Evolutionary conservation across 2,329 filamentous ascomycete genomes (phyloP), one percentile per base, ranked within the genome.

Genomic region (Fusarium caatingaense): DNA sequence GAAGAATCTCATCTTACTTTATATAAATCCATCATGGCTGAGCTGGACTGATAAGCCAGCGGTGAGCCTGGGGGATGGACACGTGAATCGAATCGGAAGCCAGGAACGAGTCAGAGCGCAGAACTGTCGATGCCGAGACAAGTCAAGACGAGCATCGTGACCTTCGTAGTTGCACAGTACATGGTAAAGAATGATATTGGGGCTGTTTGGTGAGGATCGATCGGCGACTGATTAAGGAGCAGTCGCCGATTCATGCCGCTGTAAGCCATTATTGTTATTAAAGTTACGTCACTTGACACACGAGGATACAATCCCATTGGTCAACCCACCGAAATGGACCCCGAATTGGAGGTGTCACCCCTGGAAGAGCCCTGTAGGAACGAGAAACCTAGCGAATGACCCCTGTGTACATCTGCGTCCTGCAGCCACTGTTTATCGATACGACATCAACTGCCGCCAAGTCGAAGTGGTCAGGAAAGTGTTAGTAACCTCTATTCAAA

Each of bases 201-300:
- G 21, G 41, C 28, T 53, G 16, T 56, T 37, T 15, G 25, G 27
- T 40, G 25, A 48, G 25, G 54, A 59, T 61, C 16, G 63, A 60
- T 65, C 56, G 66, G 55, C 66, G 61, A 67, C 42, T 46, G 44
- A 53, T 46, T 46, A 41, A 18, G 25, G 27, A 27, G 45, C 44
- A 69, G 55, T 70, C 59, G 67, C 71, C 72, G 72, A 74, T 42
- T 67, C 44, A 65, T 65, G 65, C 61, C 69, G 54, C 42, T 47
- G 60, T 45, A 72, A 72, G 60, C 61, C 57, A 27, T 25, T 41
- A 23, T 16, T 51, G 25, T 47, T 57, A 53, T 44, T 49, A 37
- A 40, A 45, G 47, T 66, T 69, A 71, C 68, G 60, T 71, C 68
- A 71, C 30, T 59, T 60, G 51, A 65, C 45, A 46, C 21, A 41